A percentile compares a stretch with the other conserved stretches of the same genome.
These are phyloP conservation scores for Austroboletus festivus DNA, from an alignment of 768 basidiomycete species.

Conservation along the genomic window DNA sequence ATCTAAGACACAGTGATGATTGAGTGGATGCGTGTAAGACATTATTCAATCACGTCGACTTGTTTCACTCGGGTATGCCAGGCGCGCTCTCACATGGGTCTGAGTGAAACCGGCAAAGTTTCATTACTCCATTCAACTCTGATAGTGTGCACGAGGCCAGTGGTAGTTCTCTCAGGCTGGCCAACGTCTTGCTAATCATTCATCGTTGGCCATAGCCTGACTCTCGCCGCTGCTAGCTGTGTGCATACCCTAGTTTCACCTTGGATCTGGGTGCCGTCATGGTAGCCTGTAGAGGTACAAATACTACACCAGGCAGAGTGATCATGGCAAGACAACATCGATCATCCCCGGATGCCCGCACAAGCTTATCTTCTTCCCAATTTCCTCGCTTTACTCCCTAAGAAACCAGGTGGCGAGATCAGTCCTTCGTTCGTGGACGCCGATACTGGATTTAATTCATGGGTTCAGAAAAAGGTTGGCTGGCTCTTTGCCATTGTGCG, in stretches of 20 bases:
- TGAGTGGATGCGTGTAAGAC: no score
- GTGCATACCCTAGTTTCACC: conserved; percentile 15
- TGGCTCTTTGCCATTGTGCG: conserved; percentile 22
- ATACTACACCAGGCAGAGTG: conserved; percentile 1
- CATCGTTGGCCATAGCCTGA: no score
- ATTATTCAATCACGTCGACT: no score
- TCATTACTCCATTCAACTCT: neutral
- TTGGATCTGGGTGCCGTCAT: conserved; percentile 4
- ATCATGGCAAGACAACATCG: neutral
- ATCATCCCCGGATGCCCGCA: conserved; percentile 14
- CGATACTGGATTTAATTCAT: conserved; percentile 19
- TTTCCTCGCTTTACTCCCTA: conserved; percentile 22
- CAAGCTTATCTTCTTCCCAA: conserved; percentile 25
- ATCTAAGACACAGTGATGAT: neutral
- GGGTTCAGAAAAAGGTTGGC: conserved; percentile 23
- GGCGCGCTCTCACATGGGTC: no score
- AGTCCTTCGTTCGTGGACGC: conserved; percentile 25
- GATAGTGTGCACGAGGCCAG: neutral
- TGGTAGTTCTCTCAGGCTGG: no score
- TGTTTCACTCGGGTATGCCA: no score
- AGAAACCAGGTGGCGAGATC: conserved; percentile 28
- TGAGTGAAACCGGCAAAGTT: no score
- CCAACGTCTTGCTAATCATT: no score
- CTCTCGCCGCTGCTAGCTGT: conserved; percentile 5
- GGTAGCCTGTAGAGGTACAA: conserved; percentile 10